phyloP scores from a whole-genome alignment of 192 early-diverging fungal genomes.

The Mortierella hygrophila region DNA sequence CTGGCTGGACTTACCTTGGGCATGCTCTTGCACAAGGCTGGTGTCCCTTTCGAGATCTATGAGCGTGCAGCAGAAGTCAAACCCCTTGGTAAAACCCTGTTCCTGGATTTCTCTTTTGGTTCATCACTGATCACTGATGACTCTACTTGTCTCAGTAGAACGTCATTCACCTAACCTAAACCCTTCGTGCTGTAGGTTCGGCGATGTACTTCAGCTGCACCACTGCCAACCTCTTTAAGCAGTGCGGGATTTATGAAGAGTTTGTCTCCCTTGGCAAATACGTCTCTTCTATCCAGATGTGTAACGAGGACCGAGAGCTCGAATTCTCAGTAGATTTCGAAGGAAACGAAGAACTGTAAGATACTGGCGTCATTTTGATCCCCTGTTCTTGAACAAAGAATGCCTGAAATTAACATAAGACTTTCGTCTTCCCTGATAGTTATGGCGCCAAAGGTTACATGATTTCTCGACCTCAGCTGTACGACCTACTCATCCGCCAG shows the following conservation, averaged over 20 bases:
- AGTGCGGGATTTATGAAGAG: constrained; percentile 8
- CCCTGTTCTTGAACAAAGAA: too few species aligned
- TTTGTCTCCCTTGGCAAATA: neutral
- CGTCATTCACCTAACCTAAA: neutral
- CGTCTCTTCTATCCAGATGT: neutral
- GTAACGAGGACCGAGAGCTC: constrained; percentile 7
- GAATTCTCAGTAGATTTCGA: neutral
- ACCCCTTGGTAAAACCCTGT: neutral
- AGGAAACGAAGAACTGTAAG: neutral
- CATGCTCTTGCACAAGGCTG: constrained; percentile 4
- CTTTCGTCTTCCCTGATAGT: neutral
- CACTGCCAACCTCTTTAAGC: neutral
- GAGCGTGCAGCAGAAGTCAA: constrained; percentile 5
- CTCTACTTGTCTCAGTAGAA: neutral
- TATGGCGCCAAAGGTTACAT: neutral
- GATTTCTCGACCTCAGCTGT: neutral
- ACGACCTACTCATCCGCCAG: constrained; percentile 3
- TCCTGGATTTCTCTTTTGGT: too few species aligned
- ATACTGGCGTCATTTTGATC: neutral
- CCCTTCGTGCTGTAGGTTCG: neutral
- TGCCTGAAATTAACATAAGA: neutral
- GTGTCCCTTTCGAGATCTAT: neutral
- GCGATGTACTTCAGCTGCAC: neutral
- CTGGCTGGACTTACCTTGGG: neutral
- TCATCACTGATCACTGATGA: neutral